Evolutionary conservation across 352 stramenopile genomes (phyloP).

Genomic region (Pythium rishiriense): DNA sequence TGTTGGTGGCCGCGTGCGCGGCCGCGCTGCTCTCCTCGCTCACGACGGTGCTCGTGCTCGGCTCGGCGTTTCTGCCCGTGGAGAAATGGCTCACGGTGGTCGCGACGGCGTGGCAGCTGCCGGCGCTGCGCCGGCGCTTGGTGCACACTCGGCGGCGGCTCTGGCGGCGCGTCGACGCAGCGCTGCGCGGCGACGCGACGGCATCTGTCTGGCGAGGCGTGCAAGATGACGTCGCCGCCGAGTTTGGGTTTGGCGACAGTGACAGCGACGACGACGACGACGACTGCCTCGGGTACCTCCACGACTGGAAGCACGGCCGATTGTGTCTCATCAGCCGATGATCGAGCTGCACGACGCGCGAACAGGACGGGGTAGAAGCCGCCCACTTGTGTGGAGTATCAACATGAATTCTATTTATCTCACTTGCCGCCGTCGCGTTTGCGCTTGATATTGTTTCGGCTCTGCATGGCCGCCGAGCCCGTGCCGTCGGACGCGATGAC

Average conservation of each 20-base stretch:
- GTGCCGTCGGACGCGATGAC: slow-evolving; percentile 73
- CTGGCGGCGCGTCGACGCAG: slow-evolving; percentile 17
- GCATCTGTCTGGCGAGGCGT: slow-evolving; percentile 7
- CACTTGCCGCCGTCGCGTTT: slow-evolving; percentile 61
- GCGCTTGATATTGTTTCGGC: slow-evolving; percentile 86
- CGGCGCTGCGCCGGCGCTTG: slow-evolving; percentile 15
- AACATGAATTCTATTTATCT: slow-evolving; percentile 12
- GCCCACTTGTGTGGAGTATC: neutral
- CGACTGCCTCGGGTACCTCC: slow-evolving; percentile 41
- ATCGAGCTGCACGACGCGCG: neutral
- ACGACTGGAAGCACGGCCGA: slow-evolving; percentile 43
- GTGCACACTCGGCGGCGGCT: slow-evolving; percentile 7
- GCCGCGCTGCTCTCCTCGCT: slow-evolving; percentile 20
- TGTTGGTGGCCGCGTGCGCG: slow-evolving; percentile 19
- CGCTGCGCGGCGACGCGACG: slow-evolving; percentile 11
- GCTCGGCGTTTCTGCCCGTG: slow-evolving; percentile 24
- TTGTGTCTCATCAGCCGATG: slow-evolving; percentile 57
- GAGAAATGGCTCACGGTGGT: slow-evolving; percentile 19
- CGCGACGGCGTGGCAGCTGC: neutral
- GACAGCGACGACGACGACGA: slow-evolving; percentile 28
- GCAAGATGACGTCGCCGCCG: slow-evolving; percentile 7
- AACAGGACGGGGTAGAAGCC: neutral
- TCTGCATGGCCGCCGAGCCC: slow-evolving; percentile 77
- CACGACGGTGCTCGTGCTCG: slow-evolving; percentile 21
- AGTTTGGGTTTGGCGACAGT: slow-evolving; percentile 4